These are phyloP conservation scores for Neltuma alba DNA, from an alignment of 306 rosid species.

Conservation along the genomic window DNA sequence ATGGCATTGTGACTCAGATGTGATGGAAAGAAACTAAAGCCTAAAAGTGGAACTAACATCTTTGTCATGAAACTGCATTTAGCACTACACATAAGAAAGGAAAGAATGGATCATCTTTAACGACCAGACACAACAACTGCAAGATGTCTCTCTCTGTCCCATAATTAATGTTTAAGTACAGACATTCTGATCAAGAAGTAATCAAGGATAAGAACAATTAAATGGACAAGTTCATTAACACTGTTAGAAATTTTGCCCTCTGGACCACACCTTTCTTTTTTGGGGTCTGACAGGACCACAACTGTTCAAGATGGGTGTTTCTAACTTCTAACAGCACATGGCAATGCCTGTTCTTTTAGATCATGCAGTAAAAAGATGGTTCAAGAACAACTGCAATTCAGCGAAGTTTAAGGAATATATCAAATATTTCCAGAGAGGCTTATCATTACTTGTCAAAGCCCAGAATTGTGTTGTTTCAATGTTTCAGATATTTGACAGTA, in stretches of 20 bases:
- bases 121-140: conserved; percentile 30
- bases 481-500: background rate
- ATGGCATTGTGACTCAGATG: background rate
- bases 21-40: background rate
- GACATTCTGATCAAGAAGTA: no score
- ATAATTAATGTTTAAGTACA: background rate
- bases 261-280: no score
- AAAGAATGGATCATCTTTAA: conserved; percentile 9
- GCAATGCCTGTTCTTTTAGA: background rate
- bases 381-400: background rate
- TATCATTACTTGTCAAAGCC: background rate
- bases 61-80: background rate
- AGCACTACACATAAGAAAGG: background rate
- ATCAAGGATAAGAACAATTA: no score
- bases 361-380: background rate
- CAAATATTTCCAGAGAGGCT: background rate
- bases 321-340: background rate
- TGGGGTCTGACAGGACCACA: background rate
- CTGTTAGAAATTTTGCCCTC: no score
- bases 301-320: background rate
- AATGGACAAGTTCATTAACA: no score
- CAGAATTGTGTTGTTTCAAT: background rate
- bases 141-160: conserved; percentile 20
- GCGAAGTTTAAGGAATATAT: background rate
- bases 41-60: background rate